phyloP scores from a whole-genome alignment of 176 grass and related monocot genomes.

The Cocos nucifera region DNA sequence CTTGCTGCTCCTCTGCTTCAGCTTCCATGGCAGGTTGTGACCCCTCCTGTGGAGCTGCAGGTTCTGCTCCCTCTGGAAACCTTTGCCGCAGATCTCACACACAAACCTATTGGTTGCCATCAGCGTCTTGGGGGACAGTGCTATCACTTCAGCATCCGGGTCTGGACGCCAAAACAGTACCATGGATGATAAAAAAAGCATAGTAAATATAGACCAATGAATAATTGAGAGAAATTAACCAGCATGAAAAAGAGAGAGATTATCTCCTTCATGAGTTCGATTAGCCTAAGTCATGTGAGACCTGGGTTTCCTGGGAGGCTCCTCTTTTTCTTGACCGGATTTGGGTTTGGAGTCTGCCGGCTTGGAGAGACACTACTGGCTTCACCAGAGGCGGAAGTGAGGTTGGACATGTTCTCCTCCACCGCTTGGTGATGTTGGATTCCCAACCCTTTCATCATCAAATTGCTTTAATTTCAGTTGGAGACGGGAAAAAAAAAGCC shows the following conservation, averaged over 20 bases:
- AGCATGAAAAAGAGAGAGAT: neutral
- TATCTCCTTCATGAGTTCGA: too few relatives aligned
- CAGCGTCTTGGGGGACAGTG: constrained; percentile 10
- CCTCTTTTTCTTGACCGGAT: constrained; percentile 11
- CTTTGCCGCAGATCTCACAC: constrained; percentile 10
- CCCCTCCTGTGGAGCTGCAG: constrained; percentile 15
- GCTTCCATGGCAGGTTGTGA: constrained; percentile 14
- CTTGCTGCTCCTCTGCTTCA: constrained; percentile 3
- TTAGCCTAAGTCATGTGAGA: neutral
- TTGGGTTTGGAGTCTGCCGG: constrained; percentile 13
- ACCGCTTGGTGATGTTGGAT: neutral
- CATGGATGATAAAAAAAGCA: too few relatives aligned
- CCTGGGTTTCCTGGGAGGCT: constrained; percentile 17
- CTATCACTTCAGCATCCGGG: constrained; percentile 10
- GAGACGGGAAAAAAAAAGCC: neutral
- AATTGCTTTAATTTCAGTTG: neutral
- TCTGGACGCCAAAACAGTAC: neutral
- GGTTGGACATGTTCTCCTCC: constrained; percentile 4
- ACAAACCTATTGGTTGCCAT: constrained; percentile 10
- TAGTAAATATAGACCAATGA: neutral
- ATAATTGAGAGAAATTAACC: neutral
- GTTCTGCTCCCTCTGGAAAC: constrained; percentile 13
- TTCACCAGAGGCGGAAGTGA: neutral
- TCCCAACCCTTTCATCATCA: neutral
- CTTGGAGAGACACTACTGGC: constrained; percentile 1